Percentiles rank a stretch among this genome's conserved stretches.
These are phyloP conservation scores for Aspergillus bertholletiae DNA, from an alignment of 495 filamentous ascomycete species.

Conservation along the genomic window DNA sequence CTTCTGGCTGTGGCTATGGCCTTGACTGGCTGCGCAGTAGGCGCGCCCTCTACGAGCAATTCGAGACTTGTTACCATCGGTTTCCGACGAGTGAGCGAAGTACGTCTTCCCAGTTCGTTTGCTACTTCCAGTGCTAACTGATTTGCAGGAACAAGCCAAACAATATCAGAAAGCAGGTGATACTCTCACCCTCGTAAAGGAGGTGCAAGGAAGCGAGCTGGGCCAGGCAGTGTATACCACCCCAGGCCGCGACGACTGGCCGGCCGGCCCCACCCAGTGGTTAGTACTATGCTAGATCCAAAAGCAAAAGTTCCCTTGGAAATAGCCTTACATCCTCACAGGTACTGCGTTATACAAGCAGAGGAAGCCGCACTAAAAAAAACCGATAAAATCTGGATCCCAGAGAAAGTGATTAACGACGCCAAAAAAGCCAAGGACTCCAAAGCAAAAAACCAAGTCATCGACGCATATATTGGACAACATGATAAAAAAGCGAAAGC, in stretches of 20 bases:
- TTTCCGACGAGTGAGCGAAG: neutral
- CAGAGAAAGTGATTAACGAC: neutral
- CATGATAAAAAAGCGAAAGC: too few relatives aligned
- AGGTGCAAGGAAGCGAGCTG: neutral
- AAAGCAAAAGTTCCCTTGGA: too few relatives aligned
- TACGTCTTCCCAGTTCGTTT: neutral
- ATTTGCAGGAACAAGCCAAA: neutral
- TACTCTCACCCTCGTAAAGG: neutral
- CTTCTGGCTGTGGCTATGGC: neutral
- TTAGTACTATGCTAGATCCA: neutral
- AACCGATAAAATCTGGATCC: neutral
- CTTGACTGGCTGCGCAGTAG: neutral
- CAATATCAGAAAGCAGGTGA: neutral
- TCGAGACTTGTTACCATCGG: neutral
- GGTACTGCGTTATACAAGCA: neutral
- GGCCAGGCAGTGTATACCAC: neutral
- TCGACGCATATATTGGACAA: too few relatives aligned
- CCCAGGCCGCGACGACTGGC: neutral
- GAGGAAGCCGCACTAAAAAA: neutral
- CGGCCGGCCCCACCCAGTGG: neutral
- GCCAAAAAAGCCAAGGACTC: neutral
- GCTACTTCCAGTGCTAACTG: neutral
- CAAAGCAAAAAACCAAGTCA: neutral
- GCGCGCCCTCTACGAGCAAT: neutral
- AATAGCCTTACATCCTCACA: neutral